phyloP scores from a whole-genome alignment of 306 rosid genomes.

The Cicer pinnatifidum region DNA sequence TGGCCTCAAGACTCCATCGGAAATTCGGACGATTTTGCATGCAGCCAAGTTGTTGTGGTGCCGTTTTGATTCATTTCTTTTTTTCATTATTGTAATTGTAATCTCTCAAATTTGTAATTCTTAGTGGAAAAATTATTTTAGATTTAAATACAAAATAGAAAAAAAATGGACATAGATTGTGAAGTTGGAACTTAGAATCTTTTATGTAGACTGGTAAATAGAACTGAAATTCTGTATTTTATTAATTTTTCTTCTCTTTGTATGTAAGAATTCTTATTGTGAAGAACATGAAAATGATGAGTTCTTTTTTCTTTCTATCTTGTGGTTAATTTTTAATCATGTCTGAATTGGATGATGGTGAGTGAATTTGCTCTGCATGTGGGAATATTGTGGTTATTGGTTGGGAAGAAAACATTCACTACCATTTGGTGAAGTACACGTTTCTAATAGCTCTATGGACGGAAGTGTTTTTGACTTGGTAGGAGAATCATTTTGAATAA shows the following conservation, averaged over 20 bases:
- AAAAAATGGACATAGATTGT: slow-evolving; percentile 40
- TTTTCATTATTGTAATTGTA: slow-evolving; percentile 42
- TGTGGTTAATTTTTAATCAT: background rate
- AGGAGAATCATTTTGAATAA: slow-evolving; percentile 48
- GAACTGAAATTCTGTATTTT: slow-evolving; percentile 57
- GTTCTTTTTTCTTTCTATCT: too few relatives aligned
- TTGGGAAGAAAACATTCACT: slow-evolving; percentile 44
- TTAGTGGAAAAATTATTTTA: slow-evolving; percentile 25
- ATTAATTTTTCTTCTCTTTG: slow-evolving; percentile 41
- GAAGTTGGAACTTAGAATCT: slow-evolving; percentile 39
- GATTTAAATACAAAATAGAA: slow-evolving; percentile 10
- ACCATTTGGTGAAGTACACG: slow-evolving; percentile 48
- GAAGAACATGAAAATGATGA: background rate
- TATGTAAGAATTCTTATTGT: slow-evolving; percentile 58
- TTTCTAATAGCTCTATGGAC: slow-evolving; percentile 41
- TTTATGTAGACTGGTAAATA: slow-evolving; percentile 55
- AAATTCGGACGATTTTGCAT: slow-evolving; percentile 80
- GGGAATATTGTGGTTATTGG: slow-evolving; percentile 38
- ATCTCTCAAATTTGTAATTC: slow-evolving; percentile 45
- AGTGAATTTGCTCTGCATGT: slow-evolving; percentile 32
- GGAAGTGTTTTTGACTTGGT: slow-evolving; percentile 49
- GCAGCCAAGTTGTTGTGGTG: slow-evolving; percentile 70
- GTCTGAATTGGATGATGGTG: slow-evolving; percentile 13
- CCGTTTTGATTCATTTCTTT: slow-evolving; percentile 47
- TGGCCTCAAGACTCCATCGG: slow-evolving; percentile 88